These are phyloP conservation scores for Albugo candida DNA, from an alignment of 352 stramenopile species.

Conservation along the genomic window DNA sequence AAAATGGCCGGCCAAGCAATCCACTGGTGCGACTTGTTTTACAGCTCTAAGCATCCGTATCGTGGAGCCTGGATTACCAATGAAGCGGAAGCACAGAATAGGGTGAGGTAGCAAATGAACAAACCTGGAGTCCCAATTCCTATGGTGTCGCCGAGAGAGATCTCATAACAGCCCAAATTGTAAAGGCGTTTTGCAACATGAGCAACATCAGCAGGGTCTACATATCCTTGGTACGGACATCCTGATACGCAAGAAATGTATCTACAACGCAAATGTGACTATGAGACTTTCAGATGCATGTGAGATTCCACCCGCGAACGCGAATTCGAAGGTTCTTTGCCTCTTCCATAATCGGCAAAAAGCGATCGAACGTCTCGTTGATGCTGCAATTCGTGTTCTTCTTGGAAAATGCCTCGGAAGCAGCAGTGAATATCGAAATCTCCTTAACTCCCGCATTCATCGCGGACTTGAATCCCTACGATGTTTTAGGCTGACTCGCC, in stretches of 20 bases:
- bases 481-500: neutral
- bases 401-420: constrained; percentile 88
- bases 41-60: constrained; percentile 58
- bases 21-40: constrained; percentile 59
- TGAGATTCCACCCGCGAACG: constrained; percentile 58
- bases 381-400: constrained; percentile 97
- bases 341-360: constrained; percentile 75
- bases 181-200: constrained; percentile 64
- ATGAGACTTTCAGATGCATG: neutral
- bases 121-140: constrained; percentile 77
- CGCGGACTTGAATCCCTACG: constrained; percentile 72
- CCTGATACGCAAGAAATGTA: constrained; percentile 95
- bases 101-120: constrained; percentile 4
- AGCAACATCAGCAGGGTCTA: constrained; percentile 71
- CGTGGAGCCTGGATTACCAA: constrained; percentile 37
- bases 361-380: constrained; percentile 86
- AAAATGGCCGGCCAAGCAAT: constrained; percentile 90
- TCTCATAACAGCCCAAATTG: constrained; percentile 91
- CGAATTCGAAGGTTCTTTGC: constrained; percentile 57
- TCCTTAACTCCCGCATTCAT: constrained; percentile 73
- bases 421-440: constrained; percentile 91
- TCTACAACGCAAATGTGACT: constrained; percentile 9
- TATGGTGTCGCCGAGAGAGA: constrained; percentile 89
- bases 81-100: constrained; percentile 1
- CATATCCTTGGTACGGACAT: constrained; percentile 88